Conservation (phyloP, 2,329 filamentous ascomycete genomes). For the Seiridium unicorne region DNA sequence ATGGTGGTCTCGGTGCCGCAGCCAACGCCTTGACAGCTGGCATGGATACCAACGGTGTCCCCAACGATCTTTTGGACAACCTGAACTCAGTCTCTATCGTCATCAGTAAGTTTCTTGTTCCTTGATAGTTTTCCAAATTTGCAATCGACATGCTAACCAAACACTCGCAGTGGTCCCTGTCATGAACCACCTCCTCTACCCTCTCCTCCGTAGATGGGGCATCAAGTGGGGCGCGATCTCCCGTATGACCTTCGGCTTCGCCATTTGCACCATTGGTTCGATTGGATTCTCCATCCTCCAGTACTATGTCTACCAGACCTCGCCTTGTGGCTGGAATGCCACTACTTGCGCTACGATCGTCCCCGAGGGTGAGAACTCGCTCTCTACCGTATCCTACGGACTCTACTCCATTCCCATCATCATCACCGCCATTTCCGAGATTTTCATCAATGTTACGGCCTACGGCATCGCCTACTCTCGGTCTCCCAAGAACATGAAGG, state of each 20-base stretch:
- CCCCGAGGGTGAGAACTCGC: slow-evolving; percentile 17
- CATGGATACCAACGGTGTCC: slow-evolving; percentile 39
- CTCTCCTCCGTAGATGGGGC: slow-evolving; percentile 30
- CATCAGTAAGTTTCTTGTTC: slow-evolving; percentile 19
- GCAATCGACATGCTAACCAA: background rate
- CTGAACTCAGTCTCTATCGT: slow-evolving; percentile 42
- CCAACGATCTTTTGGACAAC: slow-evolving; percentile 42
- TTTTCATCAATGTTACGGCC: slow-evolving; percentile 56
- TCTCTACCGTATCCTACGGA: slow-evolving; percentile 23
- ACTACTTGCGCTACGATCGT: slow-evolving; percentile 25
- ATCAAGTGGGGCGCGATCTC: slow-evolving; percentile 41
- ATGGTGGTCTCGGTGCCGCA: slow-evolving; percentile 41
- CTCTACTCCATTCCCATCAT: slow-evolving; percentile 42
- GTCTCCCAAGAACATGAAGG: slow-evolving; percentile 77
- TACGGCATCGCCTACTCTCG: slow-evolving; percentile 78
- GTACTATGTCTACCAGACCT: slow-evolving; percentile 27
- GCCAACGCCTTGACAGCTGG: slow-evolving; percentile 37
- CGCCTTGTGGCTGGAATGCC: slow-evolving; percentile 25
- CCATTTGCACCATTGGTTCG: slow-evolving; percentile 38
- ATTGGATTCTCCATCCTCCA: slow-evolving; percentile 24
- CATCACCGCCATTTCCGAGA: slow-evolving; percentile 50
- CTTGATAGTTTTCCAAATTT: background rate
- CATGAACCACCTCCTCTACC: slow-evolving; percentile 40
- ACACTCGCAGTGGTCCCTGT: slow-evolving; percentile 30
- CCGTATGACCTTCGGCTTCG: slow-evolving; percentile 44